Base-by-base conservation (phyloP, 2,329 filamentous ascomycete genomes). In the Emydomyces testavorans region DNA sequence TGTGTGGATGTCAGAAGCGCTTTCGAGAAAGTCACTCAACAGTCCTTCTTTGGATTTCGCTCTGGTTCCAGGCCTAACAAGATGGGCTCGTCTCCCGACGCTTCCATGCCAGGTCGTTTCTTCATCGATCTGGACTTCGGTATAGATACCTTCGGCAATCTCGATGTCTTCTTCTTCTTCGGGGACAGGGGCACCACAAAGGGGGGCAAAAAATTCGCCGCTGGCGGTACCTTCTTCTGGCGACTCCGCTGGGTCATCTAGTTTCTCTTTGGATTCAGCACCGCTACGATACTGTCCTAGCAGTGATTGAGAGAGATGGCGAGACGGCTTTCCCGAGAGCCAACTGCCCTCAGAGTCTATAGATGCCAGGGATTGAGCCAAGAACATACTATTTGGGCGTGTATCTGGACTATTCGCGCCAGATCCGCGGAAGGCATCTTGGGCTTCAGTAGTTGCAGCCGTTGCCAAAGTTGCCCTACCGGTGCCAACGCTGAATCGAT, bases 331-430 rank as follows among this genome's bases (percentile, higher is more conserved):
- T 13, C 90, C 88, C 2, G 88, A 92, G 37, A 98, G 79, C 92
- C 92, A 98, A 0, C 89, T 95, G 3, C 78, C 92, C 68, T 98
- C 92, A 0, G 89, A 95, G 60, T 95, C 92, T 50, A 96, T 86
- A 0, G 89, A 95, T 1, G 88, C 92, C 15, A 96, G 74, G 0
- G 90, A 96, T 63, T 89, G 83, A 24, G 88, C 86, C 60, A 88
- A 56, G 28, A 68, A 66, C 16, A 66, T 62, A 37, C 68, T 70
- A 53, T 76, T 58, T 44, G 62, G 55, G 44, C 62, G 29, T 69
- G 74, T 55, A 74, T 80, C 15, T 72, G 79, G 4, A 75, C 60
- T 63, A 31, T 64, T 62, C 1, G 58, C 60, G 5, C 57, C 57
- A 56, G 60, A 64, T 18, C 65, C 73, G 54, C 41, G 66, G 28